Base-by-base conservation (phyloP, 1,284 basidiomycete species). In the Cerioporus squamosus region DNA sequence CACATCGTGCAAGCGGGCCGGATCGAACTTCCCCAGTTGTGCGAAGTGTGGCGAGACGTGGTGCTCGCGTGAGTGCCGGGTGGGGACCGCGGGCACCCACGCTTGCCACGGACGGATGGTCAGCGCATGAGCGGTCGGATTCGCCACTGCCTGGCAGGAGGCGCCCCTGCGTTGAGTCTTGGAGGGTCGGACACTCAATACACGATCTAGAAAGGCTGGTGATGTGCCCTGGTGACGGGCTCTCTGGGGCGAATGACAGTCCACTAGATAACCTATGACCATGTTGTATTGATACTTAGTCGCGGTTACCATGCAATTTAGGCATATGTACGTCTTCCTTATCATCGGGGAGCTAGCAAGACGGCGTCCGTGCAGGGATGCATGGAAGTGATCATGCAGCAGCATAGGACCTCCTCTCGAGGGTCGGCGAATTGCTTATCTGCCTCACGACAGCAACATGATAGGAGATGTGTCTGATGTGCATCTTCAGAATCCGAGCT, bases 1-100 rank as follows among this genome's bases (percentile, higher is more conserved):
- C 64, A 78, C 81, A 8, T 80, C 84, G 3, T 91, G 88, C 68
- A 75, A 74, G 43, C 84, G 80, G 64, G 59, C 68, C 2, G 88
- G 89, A 0, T 72, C 75, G 29, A 86, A 88, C 66, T 90, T 81
- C 69, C 88, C 88, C 12, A 79, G 80, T 31, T 91, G 88, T 70
- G 76, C 81, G 3, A 83, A 80, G 63, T 91, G 88, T 66, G 77
- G 79, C 15, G 79, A 82, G 49, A 80, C 75, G 71, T 90, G 88
- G 87, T 91, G 88, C 66, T 90, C 87, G 45, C 77, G 89, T 55
- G 75, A 82, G 44, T 91, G 88, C 70, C 78, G 88, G 57, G 66
- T 88, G n/a, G 40, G 40, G 40, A 22, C 33, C 77, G 79, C 43
- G 53, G 53, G 38, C 79, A 78, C 79, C 62, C 86, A 87, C 68